A percentile compares a stretch with the other conserved stretches of the same genome.
Evolutionary conservation across 208 protist species (phyloP).

Genomic region (Trypanosomatidae sp.): DNA sequence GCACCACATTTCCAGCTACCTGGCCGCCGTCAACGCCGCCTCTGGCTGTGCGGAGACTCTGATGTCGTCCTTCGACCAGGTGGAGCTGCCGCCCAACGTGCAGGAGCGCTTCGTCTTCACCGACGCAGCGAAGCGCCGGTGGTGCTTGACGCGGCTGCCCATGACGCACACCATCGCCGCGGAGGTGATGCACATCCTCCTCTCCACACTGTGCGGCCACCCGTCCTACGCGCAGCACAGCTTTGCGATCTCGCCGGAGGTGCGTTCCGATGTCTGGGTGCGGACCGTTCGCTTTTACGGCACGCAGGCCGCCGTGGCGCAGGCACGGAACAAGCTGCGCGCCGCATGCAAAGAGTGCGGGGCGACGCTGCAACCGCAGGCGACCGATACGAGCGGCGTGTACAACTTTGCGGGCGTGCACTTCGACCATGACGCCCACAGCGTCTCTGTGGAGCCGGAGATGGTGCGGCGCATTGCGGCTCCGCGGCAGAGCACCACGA

Average conservation of each 20-base stretch:
- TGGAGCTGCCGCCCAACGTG: background rate
- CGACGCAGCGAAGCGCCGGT: constrained; percentile 2
- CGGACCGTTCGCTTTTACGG: constrained; percentile 11
- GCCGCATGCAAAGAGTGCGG: constrained; percentile 12
- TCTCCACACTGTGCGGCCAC: constrained; percentile 11
- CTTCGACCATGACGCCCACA: constrained; percentile 13
- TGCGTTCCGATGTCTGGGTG: constrained; percentile 18
- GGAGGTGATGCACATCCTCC: constrained; percentile 9
- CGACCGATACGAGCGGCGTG: background rate
- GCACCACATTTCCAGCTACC: constrained; percentile 17
- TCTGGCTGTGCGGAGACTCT: constrained; percentile 1
- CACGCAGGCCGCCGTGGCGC: background rate
- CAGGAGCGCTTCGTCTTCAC: constrained; percentile 28
- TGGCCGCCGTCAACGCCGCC: constrained; percentile 11
- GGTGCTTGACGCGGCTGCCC: constrained; percentile 18
- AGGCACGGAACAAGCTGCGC: background rate
- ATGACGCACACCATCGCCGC: constrained; percentile 7
- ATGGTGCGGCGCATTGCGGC: background rate
- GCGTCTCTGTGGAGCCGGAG: background rate
- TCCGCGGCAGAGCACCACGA: constrained; percentile 1
- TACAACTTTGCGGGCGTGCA: constrained; percentile 15
- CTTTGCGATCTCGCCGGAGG: background rate
- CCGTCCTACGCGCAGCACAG: constrained; percentile 1
- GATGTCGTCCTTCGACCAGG: background rate
- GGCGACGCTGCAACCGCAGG: background rate